A percentile compares a stretch with the other conserved stretches of the same genome.
Evolutionary conservation across 2,329 filamentous ascomycete species (phyloP).

Genomic region (Penicillium griseofulvum): DNA sequence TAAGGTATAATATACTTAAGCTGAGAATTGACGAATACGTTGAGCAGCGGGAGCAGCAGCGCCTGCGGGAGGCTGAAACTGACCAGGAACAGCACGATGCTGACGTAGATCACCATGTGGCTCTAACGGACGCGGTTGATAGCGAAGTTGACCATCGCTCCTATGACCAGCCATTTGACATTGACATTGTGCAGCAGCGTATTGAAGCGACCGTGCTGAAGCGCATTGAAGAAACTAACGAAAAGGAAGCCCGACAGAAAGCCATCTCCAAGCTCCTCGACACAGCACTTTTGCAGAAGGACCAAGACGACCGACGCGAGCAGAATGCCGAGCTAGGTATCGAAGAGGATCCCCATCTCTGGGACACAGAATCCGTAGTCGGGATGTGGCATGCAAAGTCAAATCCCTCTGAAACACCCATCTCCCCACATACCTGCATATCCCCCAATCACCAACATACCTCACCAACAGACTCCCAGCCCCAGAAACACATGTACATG

Average conservation of each 20-base stretch:
- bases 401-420: not conserved
- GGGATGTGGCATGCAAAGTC: not conserved
- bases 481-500: not conserved
- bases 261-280: not conserved
- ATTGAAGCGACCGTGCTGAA: slow-evolving; percentile 5
- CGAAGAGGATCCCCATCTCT: slow-evolving; percentile 4
- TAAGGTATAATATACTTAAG: not conserved
- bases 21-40: not conserved
- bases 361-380: slow-evolving; percentile 1
- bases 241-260: not conserved
- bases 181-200: slow-evolving; percentile 3
- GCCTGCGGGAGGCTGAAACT: not conserved
- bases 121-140: not conserved
- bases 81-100: not conserved
- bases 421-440: not conserved
- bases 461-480: not conserved
- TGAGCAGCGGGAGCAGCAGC: not conserved
- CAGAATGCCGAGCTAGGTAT: not conserved
- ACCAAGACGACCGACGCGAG: not conserved
- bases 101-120: not conserved
- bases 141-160: not conserved
- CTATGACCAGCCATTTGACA: not conserved
- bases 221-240: slow-evolving; percentile 2
- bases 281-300: slow-evolving; percentile 1
- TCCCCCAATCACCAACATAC: not conserved